Base-by-base conservation (phyloP, 2,329 filamentous ascomycete genomes). In the Fusarium sp. region DNA sequence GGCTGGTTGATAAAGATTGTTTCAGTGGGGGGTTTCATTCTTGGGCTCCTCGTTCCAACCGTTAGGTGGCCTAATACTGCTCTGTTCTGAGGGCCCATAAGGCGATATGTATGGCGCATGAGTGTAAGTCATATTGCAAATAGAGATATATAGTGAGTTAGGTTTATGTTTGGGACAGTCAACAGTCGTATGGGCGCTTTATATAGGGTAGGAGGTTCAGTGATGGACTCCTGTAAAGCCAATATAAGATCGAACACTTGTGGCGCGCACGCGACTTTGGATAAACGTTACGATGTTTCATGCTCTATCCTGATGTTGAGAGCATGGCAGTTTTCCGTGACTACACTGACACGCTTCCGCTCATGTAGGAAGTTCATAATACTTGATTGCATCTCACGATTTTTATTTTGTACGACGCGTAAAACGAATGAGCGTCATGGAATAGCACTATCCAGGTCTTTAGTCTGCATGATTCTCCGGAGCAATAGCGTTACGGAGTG, bases 201-300 rank as follows among this genome's bases (percentile, higher is more conserved):
- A 18, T 54, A 54, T 39, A 22, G 6, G 16, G 4, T 18, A 28
- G 1, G 15, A 39, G 15, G 22, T 18, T 28, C 24, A 39, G 33
- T 54, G 33, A 54, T 18, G 13, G 14, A 39, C 24, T 10, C 28
- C 4, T 9, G 20, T 18, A 28, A 22, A 39, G 10, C 3, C 14
- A 13, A 6, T 4, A 16, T 4, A 7, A 7, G 5, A n/a, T 15
- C 9, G 9, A 35, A 35, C 4, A 26, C 6, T 3, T 13, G 7
- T 15, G 6, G 8, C 3, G 15, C 15, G 1, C 7, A 26, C 14
- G 22, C 45, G 10, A 8, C 14, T 30, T 9, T 10, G 0, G 20
- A 15, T 7, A 10, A 5, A 4, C 18, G 14, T 6, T 3, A 13
- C 1, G 5, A 9, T 18, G 11, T 33, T n/a, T 6, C 10, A 12